These are phyloP conservation scores for Pisolithus thermaeus DNA, from an alignment of 1,284 basidiomycete species.

Conservation along the genomic window DNA sequence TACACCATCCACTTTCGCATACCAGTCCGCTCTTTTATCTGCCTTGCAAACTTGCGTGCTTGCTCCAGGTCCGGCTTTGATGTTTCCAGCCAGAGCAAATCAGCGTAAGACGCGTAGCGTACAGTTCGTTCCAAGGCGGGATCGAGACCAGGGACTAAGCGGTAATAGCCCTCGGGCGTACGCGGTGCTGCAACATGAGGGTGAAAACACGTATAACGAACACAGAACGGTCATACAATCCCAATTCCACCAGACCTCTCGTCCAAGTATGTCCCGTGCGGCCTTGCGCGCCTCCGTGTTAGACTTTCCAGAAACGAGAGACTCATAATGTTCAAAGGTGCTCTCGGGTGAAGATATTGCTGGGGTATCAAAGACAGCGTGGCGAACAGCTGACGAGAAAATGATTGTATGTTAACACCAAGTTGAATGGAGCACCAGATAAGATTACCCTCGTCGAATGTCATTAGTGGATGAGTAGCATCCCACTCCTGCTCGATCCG, in stretches of 20 bases:
- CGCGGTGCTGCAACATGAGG: constrained; percentile 55
- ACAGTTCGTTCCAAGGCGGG: constrained; percentile 81
- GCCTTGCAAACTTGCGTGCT: constrained; percentile 73
- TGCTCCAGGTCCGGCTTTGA: constrained; percentile 79
- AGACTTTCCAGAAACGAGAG: constrained; percentile 61
- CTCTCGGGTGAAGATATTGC: constrained; percentile 41
- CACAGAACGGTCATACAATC: constrained; percentile 46
- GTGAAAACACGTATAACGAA: constrained; percentile 1
- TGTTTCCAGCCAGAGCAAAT: constrained; percentile 89
- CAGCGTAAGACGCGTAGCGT: constrained; percentile 77
- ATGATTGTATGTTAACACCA: constrained; percentile 5
- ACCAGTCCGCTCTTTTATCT: constrained; percentile 58
- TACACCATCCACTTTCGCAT: constrained; percentile 76
- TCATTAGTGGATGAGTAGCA: constrained; percentile 64
- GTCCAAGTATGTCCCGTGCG: constrained; percentile 64
- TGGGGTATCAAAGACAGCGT: constrained; percentile 19
- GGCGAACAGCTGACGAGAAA: constrained; percentile 49
- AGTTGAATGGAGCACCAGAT: neutral
- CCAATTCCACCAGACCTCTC: constrained; percentile 78
- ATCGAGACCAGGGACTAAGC: constrained; percentile 79
- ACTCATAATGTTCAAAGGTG: constrained; percentile 57
- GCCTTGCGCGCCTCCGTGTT: constrained; percentile 69
- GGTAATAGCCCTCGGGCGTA: constrained; percentile 90
- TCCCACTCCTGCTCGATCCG: constrained; percentile 78
- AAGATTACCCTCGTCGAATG: constrained; percentile 73